These are phyloP conservation scores for Jamesozyma lodderae DNA, from an alignment of 805 yeast genomes.

Conservation along the genomic window DNA sequence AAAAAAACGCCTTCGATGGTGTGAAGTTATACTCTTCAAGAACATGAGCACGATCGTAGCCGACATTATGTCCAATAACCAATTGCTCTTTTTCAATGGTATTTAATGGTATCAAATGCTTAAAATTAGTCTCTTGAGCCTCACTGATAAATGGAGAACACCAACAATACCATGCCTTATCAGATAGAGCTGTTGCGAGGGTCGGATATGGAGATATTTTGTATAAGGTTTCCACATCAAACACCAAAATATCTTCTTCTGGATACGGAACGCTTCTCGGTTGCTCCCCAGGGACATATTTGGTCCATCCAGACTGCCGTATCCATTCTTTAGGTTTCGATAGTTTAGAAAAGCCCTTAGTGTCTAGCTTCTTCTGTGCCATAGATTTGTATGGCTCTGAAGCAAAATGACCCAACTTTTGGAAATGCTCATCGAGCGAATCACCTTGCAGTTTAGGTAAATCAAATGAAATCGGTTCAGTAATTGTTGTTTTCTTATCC, in stretches of 20 bases:
- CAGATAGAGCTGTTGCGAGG: constrained; percentile 70
- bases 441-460: constrained; percentile 70
- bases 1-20: constrained; percentile 61
- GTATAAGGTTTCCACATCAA: constrained; percentile 85
- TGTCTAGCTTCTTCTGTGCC: constrained; percentile 38
- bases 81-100: constrained; percentile 41
- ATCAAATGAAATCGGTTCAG: constrained; percentile 48
- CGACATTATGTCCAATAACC: constrained; percentile 82
- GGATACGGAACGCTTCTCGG: constrained; percentile 64
- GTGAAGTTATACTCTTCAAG: constrained; percentile 69
- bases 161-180: constrained; percentile 89
- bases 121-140: constrained; percentile 24
- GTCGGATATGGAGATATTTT: constrained; percentile 66
- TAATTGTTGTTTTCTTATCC: constrained; percentile 60
- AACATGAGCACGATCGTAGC: constrained; percentile 83
- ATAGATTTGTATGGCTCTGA: constrained; percentile 49
- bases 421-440: constrained; percentile 77
- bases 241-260: constrained; percentile 59
- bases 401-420: constrained; percentile 51
- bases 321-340: constrained; percentile 46
- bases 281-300: constrained; percentile 46
- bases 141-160: constrained; percentile 63
- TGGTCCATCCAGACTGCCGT: constrained; percentile 68
- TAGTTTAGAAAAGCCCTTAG: constrained; percentile 37
- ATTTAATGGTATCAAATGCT: constrained; percentile 74